phyloP scores from a whole-genome alignment of 108 stramenopile genomes.

The Seminavis robusta region DNA sequence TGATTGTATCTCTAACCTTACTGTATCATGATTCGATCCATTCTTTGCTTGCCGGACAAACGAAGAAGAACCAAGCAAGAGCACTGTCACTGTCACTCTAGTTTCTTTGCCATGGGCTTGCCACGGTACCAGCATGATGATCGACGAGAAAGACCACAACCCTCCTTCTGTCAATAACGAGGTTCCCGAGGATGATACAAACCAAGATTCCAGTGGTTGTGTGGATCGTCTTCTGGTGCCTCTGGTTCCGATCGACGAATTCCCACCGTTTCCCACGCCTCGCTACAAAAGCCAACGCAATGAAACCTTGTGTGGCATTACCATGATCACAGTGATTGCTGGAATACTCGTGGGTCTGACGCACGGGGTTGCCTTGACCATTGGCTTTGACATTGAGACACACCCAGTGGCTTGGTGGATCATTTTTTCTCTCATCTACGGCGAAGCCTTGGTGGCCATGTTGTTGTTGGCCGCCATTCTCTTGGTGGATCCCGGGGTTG shows the following conservation, averaged over 20 bases:
- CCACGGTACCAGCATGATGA: too few relatives aligned
- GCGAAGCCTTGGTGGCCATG: neutral
- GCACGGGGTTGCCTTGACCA: constrained; percentile 3
- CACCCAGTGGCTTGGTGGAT: neutral
- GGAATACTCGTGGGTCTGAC: neutral
- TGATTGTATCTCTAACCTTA: too few relatives aligned
- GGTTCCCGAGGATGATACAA: too few relatives aligned
- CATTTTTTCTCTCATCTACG: constrained; percentile 5
- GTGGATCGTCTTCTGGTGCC: too few relatives aligned
- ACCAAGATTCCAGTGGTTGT: too few relatives aligned
- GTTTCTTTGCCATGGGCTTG: too few relatives aligned
- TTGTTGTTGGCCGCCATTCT: neutral
- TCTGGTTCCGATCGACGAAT: neutral
- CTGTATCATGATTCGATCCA: too few relatives aligned
- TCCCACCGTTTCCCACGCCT: constrained; percentile 8
- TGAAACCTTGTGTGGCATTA: neutral
- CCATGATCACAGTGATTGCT: neutral
- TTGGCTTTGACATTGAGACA: neutral
- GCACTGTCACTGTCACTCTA: too few relatives aligned
- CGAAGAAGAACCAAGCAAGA: too few relatives aligned
- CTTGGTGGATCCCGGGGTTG: constrained; percentile 19
- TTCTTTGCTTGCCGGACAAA: too few relatives aligned
- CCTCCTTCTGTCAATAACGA: too few relatives aligned
- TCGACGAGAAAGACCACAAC: too few relatives aligned
- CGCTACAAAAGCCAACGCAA: neutral